These are phyloP conservation scores for Debaryomycetaceae sp. DNA, from an alignment of 1,139 yeast species.

Conservation along the genomic window DNA sequence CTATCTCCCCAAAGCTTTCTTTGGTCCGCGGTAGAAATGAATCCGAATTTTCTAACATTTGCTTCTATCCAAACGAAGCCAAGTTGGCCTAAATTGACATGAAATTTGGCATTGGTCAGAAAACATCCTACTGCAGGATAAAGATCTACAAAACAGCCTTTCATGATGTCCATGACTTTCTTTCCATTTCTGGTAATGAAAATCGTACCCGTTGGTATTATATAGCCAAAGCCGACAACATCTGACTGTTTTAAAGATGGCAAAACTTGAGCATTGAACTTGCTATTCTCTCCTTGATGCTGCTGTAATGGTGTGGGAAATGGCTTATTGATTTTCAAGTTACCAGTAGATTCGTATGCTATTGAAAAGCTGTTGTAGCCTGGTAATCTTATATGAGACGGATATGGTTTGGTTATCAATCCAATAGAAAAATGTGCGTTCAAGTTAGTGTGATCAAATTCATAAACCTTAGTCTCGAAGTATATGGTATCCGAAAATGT, in stretches of 20 bases:
- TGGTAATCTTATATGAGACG: constrained; percentile 75
- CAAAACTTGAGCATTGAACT: constrained; percentile 61
- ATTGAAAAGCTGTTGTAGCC: constrained; percentile 80
- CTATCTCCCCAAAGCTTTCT: constrained; percentile 41
- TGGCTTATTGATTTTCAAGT: constrained; percentile 78
- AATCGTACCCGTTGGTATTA: constrained; percentile 73
- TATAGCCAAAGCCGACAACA: constrained; percentile 88
- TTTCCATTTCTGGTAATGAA: constrained; percentile 92
- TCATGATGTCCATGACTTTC: constrained; percentile 77
- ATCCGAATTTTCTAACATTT: constrained; percentile 88
- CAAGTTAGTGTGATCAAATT: constrained; percentile 31
- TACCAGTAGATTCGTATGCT: constrained; percentile 85
- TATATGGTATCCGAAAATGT: constrained; percentile 58
- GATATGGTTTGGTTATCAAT: constrained; percentile 83
- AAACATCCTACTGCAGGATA: constrained; percentile 88
- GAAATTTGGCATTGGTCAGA: constrained; percentile 67
- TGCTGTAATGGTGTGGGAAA: constrained; percentile 48
- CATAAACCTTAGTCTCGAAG: constrained; percentile 67
- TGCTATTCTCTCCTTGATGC: constrained; percentile 45
- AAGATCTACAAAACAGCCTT: constrained; percentile 73
- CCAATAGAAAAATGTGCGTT: constrained; percentile 69
- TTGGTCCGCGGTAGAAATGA: constrained; percentile 61
- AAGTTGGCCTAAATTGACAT: constrained; percentile 83
- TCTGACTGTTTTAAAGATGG: constrained; percentile 82
- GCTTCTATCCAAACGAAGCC: constrained; percentile 97